Evolutionary conservation across 495 filamentous ascomycete genomes (phyloP).

Genomic region (Tricharina praecox): DNA sequence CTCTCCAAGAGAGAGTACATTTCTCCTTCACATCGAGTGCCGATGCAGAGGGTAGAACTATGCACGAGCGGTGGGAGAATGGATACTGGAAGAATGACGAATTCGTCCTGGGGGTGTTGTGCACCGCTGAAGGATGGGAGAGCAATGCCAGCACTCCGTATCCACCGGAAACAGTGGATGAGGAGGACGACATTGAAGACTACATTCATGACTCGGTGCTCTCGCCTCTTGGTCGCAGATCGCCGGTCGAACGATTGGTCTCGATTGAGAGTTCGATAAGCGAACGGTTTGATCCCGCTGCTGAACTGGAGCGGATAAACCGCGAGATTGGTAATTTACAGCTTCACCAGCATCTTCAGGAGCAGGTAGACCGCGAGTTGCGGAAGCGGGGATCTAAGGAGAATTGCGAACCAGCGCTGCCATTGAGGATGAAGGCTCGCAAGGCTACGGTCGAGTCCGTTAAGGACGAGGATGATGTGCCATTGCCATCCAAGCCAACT

Average conservation of each 20-base stretch:
- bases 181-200: not conserved
- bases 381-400: constrained; percentile 19
- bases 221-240: constrained; percentile 10
- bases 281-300: constrained; percentile 11
- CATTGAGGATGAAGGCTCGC: constrained; percentile 5
- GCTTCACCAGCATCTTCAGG: constrained; percentile 9
- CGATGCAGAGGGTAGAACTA: constrained; percentile 7
- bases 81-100: constrained; percentile 17
- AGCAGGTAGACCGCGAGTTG: not conserved
- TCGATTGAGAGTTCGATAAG: constrained; percentile 10
- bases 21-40: constrained; percentile 15
- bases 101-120: constrained; percentile 17
- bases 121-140: constrained; percentile 12
- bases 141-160: not conserved
- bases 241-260: constrained; percentile 15
- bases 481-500: not conserved
- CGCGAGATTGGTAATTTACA: constrained; percentile 17
- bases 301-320: constrained; percentile 21
- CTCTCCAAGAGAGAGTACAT: constrained; percentile 11
- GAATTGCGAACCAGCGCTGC: constrained; percentile 10
- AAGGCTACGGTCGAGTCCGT: constrained; percentile 22
- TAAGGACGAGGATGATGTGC: constrained; percentile 16
- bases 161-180: not conserved
- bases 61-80: constrained; percentile 18
- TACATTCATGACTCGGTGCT: not conserved